Percentiles rank a stretch among this genome's conserved stretches.
phyloP scores from a whole-genome alignment of 306 rosid species.

The Mimosa pudica region DNA sequence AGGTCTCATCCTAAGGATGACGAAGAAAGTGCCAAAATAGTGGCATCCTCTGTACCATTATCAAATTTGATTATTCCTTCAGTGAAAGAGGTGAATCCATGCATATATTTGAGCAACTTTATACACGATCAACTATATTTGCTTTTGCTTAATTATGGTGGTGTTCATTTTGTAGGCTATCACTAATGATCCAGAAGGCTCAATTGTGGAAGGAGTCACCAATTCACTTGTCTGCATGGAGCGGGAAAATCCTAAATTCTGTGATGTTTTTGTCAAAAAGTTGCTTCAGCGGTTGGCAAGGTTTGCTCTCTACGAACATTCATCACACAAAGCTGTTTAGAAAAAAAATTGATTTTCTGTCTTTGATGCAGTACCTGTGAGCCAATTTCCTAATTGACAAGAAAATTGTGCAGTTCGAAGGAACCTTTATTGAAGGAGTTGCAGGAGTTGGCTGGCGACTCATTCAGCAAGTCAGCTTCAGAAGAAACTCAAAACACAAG shows the following conservation, averaged over 20 bases:
- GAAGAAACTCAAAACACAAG: conserved; percentile 53
- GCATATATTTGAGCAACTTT: conserved; percentile 14
- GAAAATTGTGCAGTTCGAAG: conserved; percentile 57
- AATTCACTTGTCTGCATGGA: conserved; percentile 79
- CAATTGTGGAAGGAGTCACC: conserved; percentile 51
- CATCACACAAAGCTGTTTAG: not conserved
- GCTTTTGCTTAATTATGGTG: conserved; percentile 11
- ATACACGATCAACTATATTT: conserved; percentile 6
- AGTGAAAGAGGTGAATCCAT: conserved; percentile 75
- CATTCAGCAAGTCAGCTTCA: conserved; percentile 55
- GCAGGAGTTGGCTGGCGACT: conserved; percentile 65
- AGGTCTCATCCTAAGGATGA: conserved; percentile 62
- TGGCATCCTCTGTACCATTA: conserved; percentile 66
- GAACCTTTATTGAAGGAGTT: conserved; percentile 81
- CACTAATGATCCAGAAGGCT: conserved; percentile 76
- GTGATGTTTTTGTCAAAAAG: conserved; percentile 68
- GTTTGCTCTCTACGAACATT: conserved; percentile 40
- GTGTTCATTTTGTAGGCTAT: conserved; percentile 49
- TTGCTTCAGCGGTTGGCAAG: conserved; percentile 87
- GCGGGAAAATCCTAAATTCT: conserved; percentile 70
- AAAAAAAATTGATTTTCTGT: not conserved
- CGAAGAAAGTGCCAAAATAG: conserved; percentile 65
- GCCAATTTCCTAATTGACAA: not conserved
- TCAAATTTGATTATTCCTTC: conserved; percentile 83
- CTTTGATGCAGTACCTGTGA: not conserved